Conservation (phyloP, 805 yeast species). For the Kuraishia capsulata region DNA sequence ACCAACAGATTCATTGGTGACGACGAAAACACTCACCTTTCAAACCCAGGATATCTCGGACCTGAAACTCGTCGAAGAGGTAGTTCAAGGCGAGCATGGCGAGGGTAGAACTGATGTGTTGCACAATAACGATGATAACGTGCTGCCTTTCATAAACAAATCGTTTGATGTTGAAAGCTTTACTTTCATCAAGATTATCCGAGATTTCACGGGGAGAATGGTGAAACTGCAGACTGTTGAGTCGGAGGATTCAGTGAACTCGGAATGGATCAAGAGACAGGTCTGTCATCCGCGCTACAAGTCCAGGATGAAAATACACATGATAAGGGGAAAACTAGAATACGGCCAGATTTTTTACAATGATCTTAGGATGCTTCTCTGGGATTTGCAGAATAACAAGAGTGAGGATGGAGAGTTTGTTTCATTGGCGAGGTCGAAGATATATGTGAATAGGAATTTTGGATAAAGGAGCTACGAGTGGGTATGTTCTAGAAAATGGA, state of each 20-base stretch:
- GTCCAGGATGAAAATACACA: constrained; percentile 31
- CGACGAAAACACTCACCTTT: neutral
- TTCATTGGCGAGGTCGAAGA: neutral
- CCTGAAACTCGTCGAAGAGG: neutral
- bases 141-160: neutral
- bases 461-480: too few species aligned
- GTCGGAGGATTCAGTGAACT: constrained; percentile 4
- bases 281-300: constrained; percentile 35
- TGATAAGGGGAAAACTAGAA: constrained; percentile 4
- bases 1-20: neutral
- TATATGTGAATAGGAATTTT: neutral
- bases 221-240: constrained; percentile 25
- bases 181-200: constrained; percentile 26
- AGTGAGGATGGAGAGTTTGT: neutral
- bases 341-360: constrained; percentile 13
- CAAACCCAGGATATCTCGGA: neutral
- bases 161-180: constrained; percentile 6
- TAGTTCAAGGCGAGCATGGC: neutral
- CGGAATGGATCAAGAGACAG: constrained; percentile 27
- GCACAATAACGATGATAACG: neutral
- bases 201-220: constrained; percentile 28
- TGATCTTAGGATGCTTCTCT: constrained; percentile 17
- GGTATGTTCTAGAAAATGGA: neutral
- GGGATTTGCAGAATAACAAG: constrained; percentile 19
- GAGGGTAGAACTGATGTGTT: neutral